Evolutionary conservation across 2,329 filamentous ascomycete genomes (phyloP).

Genomic region (Diaporthe citriasiana): DNA sequence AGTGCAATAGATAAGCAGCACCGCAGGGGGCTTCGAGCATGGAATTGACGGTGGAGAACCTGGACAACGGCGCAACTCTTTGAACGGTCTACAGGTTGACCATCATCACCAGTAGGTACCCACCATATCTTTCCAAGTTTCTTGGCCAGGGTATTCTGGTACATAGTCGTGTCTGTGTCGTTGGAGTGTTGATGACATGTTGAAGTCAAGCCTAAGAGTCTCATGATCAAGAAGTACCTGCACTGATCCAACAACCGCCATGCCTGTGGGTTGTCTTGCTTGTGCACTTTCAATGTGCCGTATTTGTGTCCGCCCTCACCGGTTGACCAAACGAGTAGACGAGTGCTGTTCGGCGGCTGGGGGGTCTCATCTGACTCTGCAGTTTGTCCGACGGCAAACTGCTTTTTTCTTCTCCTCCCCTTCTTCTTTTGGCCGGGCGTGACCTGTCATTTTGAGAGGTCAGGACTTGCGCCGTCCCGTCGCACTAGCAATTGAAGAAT

Average conservation of each 20-base stretch:
- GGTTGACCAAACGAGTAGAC: not conserved
- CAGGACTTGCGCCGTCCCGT: not conserved
- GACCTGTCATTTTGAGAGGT: slow-evolving; percentile 16
- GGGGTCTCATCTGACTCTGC: slow-evolving; percentile 6
- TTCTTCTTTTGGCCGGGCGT: not conserved
- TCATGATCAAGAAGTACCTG: not conserved
- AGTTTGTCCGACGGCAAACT: not conserved
- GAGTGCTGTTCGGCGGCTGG: not conserved
- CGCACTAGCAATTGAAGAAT: not conserved
- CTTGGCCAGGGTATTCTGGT: not conserved
- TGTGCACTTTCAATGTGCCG: not conserved
- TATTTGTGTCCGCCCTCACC: slow-evolving; percentile 14
- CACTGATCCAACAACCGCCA: not conserved
- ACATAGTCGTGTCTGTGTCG: not conserved
- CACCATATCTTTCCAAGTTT: too few relatives aligned
- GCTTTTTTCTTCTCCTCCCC: not conserved
- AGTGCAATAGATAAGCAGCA: not conserved
- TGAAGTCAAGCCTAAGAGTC: not conserved
- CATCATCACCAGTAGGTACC: not conserved
- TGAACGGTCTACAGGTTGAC: too few relatives aligned
- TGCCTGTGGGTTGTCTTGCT: not conserved
- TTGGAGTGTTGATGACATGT: not conserved
- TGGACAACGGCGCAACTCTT: not conserved
- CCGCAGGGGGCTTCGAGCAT: too few relatives aligned
- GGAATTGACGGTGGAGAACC: not conserved